Conservation (phyloP, 2,329 filamentous ascomycete species). For the Harringtonia lauricola region DNA sequence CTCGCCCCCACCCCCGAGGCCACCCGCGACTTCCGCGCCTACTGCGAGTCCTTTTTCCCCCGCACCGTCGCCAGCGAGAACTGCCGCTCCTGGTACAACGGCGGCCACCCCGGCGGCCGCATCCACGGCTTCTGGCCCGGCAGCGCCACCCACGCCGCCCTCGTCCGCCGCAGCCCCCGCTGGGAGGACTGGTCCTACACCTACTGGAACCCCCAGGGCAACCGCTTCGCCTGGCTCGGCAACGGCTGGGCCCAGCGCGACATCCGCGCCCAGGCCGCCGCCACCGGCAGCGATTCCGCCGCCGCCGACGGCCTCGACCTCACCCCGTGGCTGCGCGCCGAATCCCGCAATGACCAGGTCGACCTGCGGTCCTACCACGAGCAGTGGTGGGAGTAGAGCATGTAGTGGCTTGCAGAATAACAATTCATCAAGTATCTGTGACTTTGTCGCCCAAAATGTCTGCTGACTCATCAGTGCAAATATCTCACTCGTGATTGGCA, state of each 20-base stretch:
- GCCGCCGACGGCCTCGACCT: conserved; percentile 42
- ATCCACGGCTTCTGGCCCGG: conserved; percentile 17
- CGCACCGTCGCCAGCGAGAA: conserved; percentile 19
- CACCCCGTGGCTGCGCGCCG: conserved; percentile 10
- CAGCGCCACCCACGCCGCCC: conserved; percentile 14
- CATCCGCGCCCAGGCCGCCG: conserved; percentile 25
- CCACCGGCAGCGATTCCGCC: conserved; percentile 30
- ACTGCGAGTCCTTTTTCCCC: conserved; percentile 18
- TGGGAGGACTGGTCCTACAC: conserved; percentile 23
- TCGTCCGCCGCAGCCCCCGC: conserved; percentile 16
- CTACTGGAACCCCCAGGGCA: conserved; percentile 31
- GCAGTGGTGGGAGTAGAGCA: too few species aligned
- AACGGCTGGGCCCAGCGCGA: conserved; percentile 31
- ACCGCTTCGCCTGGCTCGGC: conserved; percentile 31
- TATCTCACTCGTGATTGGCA: too few species aligned
- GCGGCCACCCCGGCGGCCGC: conserved; percentile 16
- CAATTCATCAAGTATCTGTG: too few species aligned
- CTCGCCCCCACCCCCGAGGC: conserved; percentile 9
- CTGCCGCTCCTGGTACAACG: conserved; percentile 21
- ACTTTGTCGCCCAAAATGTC: too few species aligned
- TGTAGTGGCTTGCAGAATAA: too few species aligned
- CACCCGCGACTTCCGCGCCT: conserved; percentile 17
- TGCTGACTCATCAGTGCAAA: too few species aligned
- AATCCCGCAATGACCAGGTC: background rate
- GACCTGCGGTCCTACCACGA: background rate